phyloP scores from a whole-genome alignment of 2,329 filamentous ascomycete species.

The Ophiosphaerella narmari region DNA sequence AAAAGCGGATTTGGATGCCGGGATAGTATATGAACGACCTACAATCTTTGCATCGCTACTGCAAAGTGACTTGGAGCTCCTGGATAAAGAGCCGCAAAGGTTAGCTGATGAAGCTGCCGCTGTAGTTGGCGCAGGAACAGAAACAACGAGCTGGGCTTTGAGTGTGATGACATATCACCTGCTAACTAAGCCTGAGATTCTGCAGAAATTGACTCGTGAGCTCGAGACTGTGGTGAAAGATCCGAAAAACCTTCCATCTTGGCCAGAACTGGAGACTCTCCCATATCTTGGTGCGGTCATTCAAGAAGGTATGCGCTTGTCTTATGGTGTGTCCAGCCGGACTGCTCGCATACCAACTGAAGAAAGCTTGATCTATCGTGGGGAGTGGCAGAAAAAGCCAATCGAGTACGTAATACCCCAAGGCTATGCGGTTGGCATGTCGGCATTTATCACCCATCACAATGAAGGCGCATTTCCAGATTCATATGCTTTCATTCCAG shows the following conservation, averaged over 20 bases:
- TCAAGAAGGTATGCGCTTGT: slow-evolving; percentile 36
- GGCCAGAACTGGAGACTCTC: slow-evolving; percentile 28
- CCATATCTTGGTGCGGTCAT: slow-evolving; percentile 42
- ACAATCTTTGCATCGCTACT: slow-evolving; percentile 29
- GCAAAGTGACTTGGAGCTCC: slow-evolving; percentile 14
- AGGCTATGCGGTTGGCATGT: slow-evolving; percentile 34
- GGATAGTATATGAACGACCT: slow-evolving; percentile 28
- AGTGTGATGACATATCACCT: slow-evolving; percentile 35
- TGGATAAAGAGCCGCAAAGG: slow-evolving; percentile 30
- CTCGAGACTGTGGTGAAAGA: slow-evolving; percentile 23
- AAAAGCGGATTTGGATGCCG: slow-evolving; percentile 26
- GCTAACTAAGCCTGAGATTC: slow-evolving; percentile 27
- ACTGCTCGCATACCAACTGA: slow-evolving; percentile 30
- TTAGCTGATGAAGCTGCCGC: slow-evolving; percentile 38
- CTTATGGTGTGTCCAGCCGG: slow-evolving; percentile 32
- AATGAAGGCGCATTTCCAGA: slow-evolving; percentile 30
- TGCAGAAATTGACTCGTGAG: slow-evolving; percentile 29
- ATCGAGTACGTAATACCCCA: slow-evolving; percentile 26
- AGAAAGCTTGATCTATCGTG: slow-evolving; percentile 27
- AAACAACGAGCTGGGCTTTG: slow-evolving; percentile 39
- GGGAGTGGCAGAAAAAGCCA: slow-evolving; percentile 29
- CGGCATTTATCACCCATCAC: slow-evolving; percentile 29
- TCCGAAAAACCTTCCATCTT: slow-evolving; percentile 17
- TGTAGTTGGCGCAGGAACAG: slow-evolving; percentile 41
- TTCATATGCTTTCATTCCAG: slow-evolving; percentile 31